These are phyloP conservation scores for Alternaria consortialis DNA, from an alignment of 2,329 filamentous ascomycete genomes.

Conservation along the genomic window DNA sequence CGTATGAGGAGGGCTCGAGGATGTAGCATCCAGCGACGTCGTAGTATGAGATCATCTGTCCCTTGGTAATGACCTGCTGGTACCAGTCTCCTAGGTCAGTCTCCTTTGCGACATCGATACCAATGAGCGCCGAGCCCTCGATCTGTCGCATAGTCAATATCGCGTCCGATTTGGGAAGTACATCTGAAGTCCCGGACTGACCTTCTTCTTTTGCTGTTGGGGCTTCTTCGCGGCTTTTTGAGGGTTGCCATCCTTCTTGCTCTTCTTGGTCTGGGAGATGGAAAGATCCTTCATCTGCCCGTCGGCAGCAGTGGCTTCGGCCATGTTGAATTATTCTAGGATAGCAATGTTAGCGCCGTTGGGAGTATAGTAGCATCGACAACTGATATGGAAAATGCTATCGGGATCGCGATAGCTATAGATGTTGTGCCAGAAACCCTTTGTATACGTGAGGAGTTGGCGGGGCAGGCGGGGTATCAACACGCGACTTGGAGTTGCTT, in stretches of 20 bases:
- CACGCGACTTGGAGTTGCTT: constrained; percentile 9
- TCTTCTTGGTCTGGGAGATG: constrained; percentile 52
- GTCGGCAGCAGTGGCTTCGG: constrained; percentile 46
- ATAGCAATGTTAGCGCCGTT: constrained; percentile 15
- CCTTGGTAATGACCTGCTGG: constrained; percentile 95
- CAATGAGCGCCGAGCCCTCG: constrained; percentile 74
- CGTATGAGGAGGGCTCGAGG: constrained; percentile 70
- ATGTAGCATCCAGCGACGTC: constrained; percentile 80
- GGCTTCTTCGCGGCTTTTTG: constrained; percentile 53
- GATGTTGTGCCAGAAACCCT: not conserved
- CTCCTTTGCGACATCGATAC: constrained; percentile 85
- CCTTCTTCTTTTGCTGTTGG: constrained; percentile 60
- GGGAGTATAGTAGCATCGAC: not conserved
- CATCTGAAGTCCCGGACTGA: constrained; percentile 19
- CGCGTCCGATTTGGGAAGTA: not conserved
- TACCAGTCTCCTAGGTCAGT: constrained; percentile 96
- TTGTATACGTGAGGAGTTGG: constrained; percentile 21
- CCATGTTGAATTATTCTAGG: constrained; percentile 34
- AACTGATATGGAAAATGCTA: not conserved
- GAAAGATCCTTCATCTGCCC: constrained; percentile 58
- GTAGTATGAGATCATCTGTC: constrained; percentile 98
- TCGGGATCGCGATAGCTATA: not conserved
- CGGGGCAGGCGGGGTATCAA: constrained; percentile 46
- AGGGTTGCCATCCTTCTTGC: constrained; percentile 47
- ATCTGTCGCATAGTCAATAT: constrained; percentile 51